A percentile compares a stretch with the other conserved stretches of the same genome.
phyloP scores from a whole-genome alignment of 305 asterid species.

The Ilex paraguariensis region DNA sequence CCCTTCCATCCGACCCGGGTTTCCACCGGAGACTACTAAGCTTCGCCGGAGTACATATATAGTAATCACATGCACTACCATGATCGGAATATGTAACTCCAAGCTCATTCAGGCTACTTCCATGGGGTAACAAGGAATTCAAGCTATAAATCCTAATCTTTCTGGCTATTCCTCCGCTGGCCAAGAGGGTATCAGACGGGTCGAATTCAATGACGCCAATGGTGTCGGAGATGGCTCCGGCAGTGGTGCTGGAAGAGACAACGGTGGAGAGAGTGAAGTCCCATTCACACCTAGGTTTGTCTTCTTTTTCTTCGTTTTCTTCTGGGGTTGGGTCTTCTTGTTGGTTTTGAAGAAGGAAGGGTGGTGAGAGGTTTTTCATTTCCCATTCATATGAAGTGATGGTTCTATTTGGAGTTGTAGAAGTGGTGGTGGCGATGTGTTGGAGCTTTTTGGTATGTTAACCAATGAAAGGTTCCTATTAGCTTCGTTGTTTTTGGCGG shows the following conservation, averaged over 20 bases:
- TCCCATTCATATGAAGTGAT: conserved; percentile 46
- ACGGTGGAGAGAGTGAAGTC: conserved; percentile 66
- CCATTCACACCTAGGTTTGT: conserved; percentile 60
- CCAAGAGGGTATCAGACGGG: conserved; percentile 40
- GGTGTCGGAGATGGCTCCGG: conserved; percentile 46
- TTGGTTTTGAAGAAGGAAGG: conserved; percentile 11
- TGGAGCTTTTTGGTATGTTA: conserved; percentile 2
- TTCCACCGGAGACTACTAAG: conserved; percentile 84
- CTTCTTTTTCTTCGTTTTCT: conserved; percentile 10
- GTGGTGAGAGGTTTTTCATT: conserved; percentile 43
- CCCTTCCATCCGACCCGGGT: conserved; percentile 56
- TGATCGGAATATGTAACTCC: conserved; percentile 31
- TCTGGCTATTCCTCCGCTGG: conserved; percentile 89
- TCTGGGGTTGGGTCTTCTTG: conserved; percentile 3
- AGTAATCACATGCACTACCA: conserved; percentile 57
- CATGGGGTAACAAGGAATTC: conserved; percentile 18
- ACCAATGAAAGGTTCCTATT: conserved; percentile 15
- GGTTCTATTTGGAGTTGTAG: conserved; percentile 6
- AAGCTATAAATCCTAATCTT: conserved; percentile 56
- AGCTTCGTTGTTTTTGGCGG: neutral
- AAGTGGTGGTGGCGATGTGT: conserved; percentile 16
- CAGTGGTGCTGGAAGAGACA: conserved; percentile 27
- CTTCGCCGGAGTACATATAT: conserved; percentile 76
- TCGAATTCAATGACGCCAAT: conserved; percentile 78
- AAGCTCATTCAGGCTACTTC: neutral